Evolutionary conservation across 1,139 yeast genomes (phyloP), one percentile per base, ranked within the genome.

Genomic region (Pichia sp.): DNA sequence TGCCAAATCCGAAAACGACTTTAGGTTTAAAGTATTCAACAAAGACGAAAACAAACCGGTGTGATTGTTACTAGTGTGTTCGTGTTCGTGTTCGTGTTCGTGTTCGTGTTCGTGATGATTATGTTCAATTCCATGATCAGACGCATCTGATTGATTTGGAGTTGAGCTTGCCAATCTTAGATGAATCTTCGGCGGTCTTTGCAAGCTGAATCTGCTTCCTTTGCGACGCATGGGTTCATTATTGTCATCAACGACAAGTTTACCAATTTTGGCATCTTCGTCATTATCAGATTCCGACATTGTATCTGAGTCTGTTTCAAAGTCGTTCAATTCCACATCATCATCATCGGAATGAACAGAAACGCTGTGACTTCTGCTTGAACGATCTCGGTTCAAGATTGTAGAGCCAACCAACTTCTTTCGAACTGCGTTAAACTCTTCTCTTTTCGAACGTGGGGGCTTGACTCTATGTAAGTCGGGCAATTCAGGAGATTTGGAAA

Each of bases 11-110:
- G 54, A 39, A 9, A 52, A 51, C 0, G 62, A 57, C 34, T 50
- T 52, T n/a, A 58, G 43, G 29, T 57, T 56, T 34, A 59, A 50
- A 3, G 61, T 51, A 33, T 54, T 56, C 44, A 59, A 41, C 7
- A 59, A 45, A 7, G 55, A 52, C 4, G 60, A 55, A 5, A 59
- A 39, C 2, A 59, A 37, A 1, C 62, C 60, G 16, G 41, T 35
- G 31, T 44, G 44, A 37, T 45, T 43, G 4, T 36, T 41, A n/a
- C n/a, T n/a, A n/a, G 44, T 10, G 26, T 40, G 29, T 4, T 16
- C n/a, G n/a, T 36, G 33, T 4, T 28, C 26, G 33, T 41, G 27
- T 4, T 32, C 28, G 5, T 33, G 36, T 29, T 16, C 31, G 10
- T 11, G n/a, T n/a, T n/a, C n/a, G n/a, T n/a, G n/a, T n/a, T n/a